Evolutionary conservation across 345 rosid genomes (phyloP).

Genomic region (Euclidium syriacum): DNA sequence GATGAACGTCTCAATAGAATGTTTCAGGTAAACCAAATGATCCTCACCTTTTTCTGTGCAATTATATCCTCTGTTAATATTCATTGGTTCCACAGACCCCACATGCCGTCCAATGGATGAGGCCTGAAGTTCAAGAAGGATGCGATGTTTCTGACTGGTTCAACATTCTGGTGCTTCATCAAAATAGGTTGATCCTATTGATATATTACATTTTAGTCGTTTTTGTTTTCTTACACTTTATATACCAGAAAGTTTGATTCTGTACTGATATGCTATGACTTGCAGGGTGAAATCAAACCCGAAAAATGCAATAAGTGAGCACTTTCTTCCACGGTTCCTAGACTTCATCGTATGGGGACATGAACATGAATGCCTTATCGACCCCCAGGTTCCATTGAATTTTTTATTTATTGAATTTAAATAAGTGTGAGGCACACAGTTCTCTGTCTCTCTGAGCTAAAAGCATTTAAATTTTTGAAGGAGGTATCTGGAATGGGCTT

Average conservation of each 20-base stretch:
- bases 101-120: conserved; percentile 99
- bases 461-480: conserved; percentile 48
- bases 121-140: conserved; percentile 93
- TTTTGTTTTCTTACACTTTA: neutral
- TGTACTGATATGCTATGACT: conserved; percentile 10
- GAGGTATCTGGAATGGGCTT: conserved; percentile 99
- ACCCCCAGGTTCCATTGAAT: conserved; percentile 65
- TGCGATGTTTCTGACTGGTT: conserved; percentile 87
- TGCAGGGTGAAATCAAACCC: conserved; percentile 93
- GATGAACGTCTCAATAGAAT: conserved; percentile 96
- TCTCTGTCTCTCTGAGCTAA: conserved; percentile 26
- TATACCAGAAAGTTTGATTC: neutral
- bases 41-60: conserved; percentile 3
- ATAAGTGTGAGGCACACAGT: neutral
- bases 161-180: conserved; percentile 96
- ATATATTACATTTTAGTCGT: neutral
- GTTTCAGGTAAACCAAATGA: conserved; percentile 69
- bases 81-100: conserved; percentile 59
- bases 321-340: conserved; percentile 88
- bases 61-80: conserved; percentile 15
- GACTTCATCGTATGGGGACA: conserved; percentile 99
- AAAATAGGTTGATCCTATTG: conserved; percentile 64
- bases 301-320: conserved; percentile 96
- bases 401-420: neutral
- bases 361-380: conserved; percentile 94